Evolutionary conservation across 768 basidiomycete genomes (phyloP).

Genomic region (Agrocybe praecox): DNA sequence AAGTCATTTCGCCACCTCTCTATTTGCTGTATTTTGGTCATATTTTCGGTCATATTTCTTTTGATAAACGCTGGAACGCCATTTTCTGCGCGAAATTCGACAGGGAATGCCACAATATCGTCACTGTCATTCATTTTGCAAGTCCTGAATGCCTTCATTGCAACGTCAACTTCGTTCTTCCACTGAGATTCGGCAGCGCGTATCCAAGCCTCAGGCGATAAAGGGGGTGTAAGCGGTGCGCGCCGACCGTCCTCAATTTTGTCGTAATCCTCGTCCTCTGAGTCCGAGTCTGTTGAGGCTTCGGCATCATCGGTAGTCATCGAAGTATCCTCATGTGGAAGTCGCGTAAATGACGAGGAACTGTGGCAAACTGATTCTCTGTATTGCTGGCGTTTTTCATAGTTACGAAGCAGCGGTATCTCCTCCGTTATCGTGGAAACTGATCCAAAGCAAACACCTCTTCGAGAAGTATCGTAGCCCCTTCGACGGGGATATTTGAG

Average conservation of each 20-base stretch:
- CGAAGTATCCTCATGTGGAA: background rate
- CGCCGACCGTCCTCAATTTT: background rate
- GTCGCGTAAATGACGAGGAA: background rate
- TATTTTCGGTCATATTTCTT: background rate
- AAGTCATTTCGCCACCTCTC: constrained; percentile 3
- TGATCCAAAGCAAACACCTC: too few species aligned
- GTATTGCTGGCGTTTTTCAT: background rate
- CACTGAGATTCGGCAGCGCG: background rate
- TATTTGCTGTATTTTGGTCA: background rate
- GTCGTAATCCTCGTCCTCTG: background rate
- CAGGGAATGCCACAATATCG: background rate
- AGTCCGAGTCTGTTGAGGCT: background rate
- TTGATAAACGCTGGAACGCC: background rate
- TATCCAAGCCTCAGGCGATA: background rate
- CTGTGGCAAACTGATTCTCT: background rate
- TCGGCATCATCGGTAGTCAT: background rate
- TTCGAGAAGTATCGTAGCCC: too few species aligned
- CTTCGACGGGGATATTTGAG: too few species aligned
- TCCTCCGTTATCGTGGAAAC: too few species aligned
- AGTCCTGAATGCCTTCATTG: constrained; percentile 5
- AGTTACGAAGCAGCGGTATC: background rate
- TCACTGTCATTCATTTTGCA: background rate
- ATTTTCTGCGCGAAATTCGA: background rate
- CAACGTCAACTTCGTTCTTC: constrained; percentile 2
- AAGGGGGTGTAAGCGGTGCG: background rate